phyloP scores from a whole-genome alignment of 345 rosid genomes.

The Carallia brachiata region DNA sequence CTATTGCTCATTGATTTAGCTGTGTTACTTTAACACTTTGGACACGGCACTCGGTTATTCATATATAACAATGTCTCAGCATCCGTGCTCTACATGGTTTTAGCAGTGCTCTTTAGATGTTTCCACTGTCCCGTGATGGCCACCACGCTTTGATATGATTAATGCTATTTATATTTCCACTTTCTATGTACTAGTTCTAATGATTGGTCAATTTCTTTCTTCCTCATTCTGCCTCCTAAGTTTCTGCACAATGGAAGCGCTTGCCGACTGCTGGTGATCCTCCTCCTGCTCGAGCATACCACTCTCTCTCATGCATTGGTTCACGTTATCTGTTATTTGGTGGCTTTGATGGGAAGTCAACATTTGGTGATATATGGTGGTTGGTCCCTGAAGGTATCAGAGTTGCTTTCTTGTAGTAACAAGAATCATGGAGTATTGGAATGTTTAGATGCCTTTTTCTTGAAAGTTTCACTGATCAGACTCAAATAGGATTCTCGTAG shows the following conservation, averaged over 20 bases:
- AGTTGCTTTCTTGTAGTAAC: background rate
- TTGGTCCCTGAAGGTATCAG: slow-evolving; percentile 84
- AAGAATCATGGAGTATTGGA: background rate
- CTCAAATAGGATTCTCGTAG: background rate
- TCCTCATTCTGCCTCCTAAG: slow-evolving; percentile 29
- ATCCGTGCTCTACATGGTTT: too few relatives aligned
- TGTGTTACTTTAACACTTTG: background rate
- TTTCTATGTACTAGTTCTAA: background rate
- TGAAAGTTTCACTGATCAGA: slow-evolving; percentile 3
- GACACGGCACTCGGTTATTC: background rate
- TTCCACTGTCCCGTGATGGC: too few relatives aligned
- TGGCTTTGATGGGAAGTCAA: slow-evolving; percentile 91
- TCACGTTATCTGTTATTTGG: slow-evolving; percentile 82
- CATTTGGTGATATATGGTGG: slow-evolving; percentile 96
- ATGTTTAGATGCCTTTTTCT: background rate
- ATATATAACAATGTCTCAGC: background rate
- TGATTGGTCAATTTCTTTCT: slow-evolving; percentile 5
- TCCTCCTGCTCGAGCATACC: slow-evolving; percentile 96
- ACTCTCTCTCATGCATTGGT: slow-evolving; percentile 70
- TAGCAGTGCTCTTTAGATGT: too few relatives aligned
- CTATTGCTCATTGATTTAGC: background rate
- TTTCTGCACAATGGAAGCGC: slow-evolving; percentile 95
- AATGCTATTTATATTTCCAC: too few relatives aligned
- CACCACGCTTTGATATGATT: too few relatives aligned
- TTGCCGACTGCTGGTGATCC: slow-evolving; percentile 63